Evolutionary conservation across 2,329 filamentous ascomycete genomes (phyloP).

Genomic region (Penicillium brevicompactum): DNA sequence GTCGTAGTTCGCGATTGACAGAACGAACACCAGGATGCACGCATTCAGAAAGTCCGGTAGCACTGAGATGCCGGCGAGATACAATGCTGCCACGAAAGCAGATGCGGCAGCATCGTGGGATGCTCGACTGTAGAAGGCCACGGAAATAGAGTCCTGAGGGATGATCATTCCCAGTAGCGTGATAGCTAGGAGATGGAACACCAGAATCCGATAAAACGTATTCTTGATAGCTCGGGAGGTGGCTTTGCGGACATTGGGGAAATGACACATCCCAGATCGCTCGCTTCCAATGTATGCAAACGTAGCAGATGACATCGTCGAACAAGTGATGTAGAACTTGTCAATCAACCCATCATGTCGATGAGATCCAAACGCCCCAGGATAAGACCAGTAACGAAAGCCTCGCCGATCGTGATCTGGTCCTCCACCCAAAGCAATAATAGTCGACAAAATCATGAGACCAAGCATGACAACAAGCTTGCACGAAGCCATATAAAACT

Average conservation of each 20-base stretch:
- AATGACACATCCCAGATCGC: slow-evolving; percentile 73
- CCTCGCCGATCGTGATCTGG: slow-evolving; percentile 61
- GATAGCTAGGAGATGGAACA: slow-evolving; percentile 76
- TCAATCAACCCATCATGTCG: slow-evolving; percentile 41
- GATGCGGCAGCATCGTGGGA: slow-evolving; percentile 60
- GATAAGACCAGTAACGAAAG: slow-evolving; percentile 66
- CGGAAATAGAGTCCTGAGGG: slow-evolving; percentile 64
- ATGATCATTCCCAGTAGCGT: slow-evolving; percentile 76
- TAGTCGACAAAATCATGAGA: slow-evolving; percentile 64
- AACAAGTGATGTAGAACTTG: slow-evolving; percentile 65
- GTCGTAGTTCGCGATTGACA: slow-evolving; percentile 75
- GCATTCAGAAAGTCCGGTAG: slow-evolving; percentile 71
- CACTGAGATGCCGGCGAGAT: slow-evolving; percentile 61
- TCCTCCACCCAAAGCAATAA: slow-evolving; percentile 67
- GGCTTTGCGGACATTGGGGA: slow-evolving; percentile 73
- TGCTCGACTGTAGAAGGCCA: slow-evolving; percentile 51
- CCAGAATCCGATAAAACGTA: slow-evolving; percentile 76
- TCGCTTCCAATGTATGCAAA: slow-evolving; percentile 79
- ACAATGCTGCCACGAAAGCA: slow-evolving; percentile 74
- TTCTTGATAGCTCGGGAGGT: slow-evolving; percentile 76
- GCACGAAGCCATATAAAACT: slow-evolving; percentile 58
- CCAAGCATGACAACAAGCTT: slow-evolving; percentile 68
- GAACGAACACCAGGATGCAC: slow-evolving; percentile 72
- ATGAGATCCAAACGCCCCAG: slow-evolving; percentile 57
- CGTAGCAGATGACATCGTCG: slow-evolving; percentile 71